Percentiles rank a stretch among this genome's conserved stretches.
phyloP scores from a whole-genome alignment of 345 rosid genomes.

The Boechera retrofracta region DNA sequence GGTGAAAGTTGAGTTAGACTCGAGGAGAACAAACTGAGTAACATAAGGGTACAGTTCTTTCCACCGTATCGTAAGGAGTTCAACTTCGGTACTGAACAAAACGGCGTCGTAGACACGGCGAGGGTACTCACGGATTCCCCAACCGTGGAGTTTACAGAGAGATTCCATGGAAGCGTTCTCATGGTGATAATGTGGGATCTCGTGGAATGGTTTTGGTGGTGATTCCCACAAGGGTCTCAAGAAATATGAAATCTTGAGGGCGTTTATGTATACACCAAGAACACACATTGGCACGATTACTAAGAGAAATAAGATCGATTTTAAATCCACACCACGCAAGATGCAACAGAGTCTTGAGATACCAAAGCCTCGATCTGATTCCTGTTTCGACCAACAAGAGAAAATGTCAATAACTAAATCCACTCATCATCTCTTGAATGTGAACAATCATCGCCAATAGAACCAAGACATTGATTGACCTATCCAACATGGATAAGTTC shows the following conservation, averaged over 20 bases:
- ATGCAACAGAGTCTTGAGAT: constrained; percentile 89
- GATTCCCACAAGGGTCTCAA: constrained; percentile 88
- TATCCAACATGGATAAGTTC: neutral
- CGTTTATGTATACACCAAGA: constrained; percentile 64
- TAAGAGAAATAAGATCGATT: constrained; percentile 65
- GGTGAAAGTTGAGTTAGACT: constrained; percentile 83
- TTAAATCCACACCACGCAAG: constrained; percentile 82
- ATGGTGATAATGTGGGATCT: constrained; percentile 80
- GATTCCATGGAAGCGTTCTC: constrained; percentile 82
- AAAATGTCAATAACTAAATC: constrained; percentile 16
- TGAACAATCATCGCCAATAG: neutral
- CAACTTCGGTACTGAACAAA: constrained; percentile 79
- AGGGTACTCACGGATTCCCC: constrained; percentile 85
- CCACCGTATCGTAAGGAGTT: constrained; percentile 77
- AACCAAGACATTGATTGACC: neutral
- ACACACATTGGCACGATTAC: constrained; percentile 73
- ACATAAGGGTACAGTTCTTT: constrained; percentile 78
- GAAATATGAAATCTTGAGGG: constrained; percentile 83
- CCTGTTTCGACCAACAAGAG: constrained; percentile 52
- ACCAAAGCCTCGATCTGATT: constrained; percentile 71
- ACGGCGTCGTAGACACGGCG: constrained; percentile 87
- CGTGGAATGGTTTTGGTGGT: constrained; percentile 78
- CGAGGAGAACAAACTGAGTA: constrained; percentile 81
- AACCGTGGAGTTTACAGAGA: constrained; percentile 85
- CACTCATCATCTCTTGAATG: neutral